phyloP scores from a whole-genome alignment of 306 rosid species.

The Prunus fruticosa region DNA sequence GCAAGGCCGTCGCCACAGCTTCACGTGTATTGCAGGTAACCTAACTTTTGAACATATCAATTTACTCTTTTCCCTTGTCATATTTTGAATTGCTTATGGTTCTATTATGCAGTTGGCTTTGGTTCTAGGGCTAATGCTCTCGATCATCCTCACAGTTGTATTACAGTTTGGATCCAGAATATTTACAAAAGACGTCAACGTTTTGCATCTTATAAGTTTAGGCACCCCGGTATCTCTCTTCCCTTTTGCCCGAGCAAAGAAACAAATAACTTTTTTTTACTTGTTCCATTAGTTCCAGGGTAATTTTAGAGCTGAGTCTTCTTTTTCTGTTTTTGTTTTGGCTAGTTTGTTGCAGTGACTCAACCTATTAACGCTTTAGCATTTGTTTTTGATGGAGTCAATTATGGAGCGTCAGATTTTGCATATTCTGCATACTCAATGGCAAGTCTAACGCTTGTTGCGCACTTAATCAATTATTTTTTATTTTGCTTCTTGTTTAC shows the following conservation, averaged over 20 bases:
- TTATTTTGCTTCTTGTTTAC: too few species aligned
- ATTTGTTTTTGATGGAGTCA: slow-evolving; percentile 87
- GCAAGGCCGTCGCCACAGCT: slow-evolving; percentile 61
- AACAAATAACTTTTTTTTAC: background rate
- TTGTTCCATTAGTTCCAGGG: background rate
- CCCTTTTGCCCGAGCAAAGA: background rate
- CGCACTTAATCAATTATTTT: too few species aligned
- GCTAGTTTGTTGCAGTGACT: slow-evolving; percentile 77
- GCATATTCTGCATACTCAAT: slow-evolving; percentile 86
- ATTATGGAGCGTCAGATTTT: slow-evolving; percentile 92
- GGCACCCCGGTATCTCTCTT: slow-evolving; percentile 36
- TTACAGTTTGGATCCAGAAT: slow-evolving; percentile 26
- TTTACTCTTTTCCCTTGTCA: background rate
- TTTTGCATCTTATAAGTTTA: slow-evolving; percentile 30
- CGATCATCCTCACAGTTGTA: slow-evolving; percentile 15
- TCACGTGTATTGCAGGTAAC: slow-evolving; percentile 72
- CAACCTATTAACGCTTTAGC: slow-evolving; percentile 80
- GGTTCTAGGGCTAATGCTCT: slow-evolving; percentile 29
- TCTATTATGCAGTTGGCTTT: slow-evolving; percentile 35
- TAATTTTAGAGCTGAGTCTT: slow-evolving; percentile 5
- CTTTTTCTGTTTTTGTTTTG: background rate
- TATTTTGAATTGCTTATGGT: background rate
- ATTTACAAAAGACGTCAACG: slow-evolving; percentile 27
- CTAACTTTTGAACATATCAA: background rate
- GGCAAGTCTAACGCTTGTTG: slow-evolving; percentile 35